Evolutionary conservation across 2,329 filamentous ascomycete species (phyloP).

Genomic region (Penicillium griseofulvum): DNA sequence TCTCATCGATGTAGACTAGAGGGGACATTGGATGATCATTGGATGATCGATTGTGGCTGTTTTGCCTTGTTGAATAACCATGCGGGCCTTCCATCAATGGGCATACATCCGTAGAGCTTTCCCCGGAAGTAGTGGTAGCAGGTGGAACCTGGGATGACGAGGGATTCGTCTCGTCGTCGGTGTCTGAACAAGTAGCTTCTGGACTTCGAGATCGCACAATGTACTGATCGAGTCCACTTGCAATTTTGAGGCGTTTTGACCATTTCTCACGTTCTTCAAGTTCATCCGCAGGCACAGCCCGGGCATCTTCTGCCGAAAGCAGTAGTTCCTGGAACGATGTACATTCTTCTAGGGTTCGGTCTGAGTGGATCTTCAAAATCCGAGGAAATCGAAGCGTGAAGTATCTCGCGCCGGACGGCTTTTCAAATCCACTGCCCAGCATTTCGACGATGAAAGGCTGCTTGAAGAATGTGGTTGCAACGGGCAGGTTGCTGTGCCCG

Average conservation of each 20-base stretch:
- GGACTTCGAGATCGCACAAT: slow-evolving; percentile 26
- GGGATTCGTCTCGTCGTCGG: slow-evolving; percentile 1
- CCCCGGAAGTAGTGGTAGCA: not conserved
- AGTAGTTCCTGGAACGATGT: slow-evolving; percentile 70
- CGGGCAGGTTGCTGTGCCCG: slow-evolving; percentile 36
- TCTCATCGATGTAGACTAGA: slow-evolving; percentile 23
- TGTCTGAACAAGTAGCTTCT: slow-evolving; percentile 20
- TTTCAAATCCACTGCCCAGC: slow-evolving; percentile 76
- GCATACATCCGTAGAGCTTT: not conserved
- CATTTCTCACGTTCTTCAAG: slow-evolving; percentile 62
- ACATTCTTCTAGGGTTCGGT: slow-evolving; percentile 67
- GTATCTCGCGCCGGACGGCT: slow-evolving; percentile 64
- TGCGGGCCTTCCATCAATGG: not conserved
- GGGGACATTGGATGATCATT: slow-evolving; percentile 1
- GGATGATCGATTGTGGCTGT: not conserved
- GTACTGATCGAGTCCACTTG: slow-evolving; percentile 41
- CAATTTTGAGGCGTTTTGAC: slow-evolving; percentile 59
- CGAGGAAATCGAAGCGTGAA: slow-evolving; percentile 75
- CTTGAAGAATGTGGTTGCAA: slow-evolving; percentile 56
- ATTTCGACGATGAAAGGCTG: slow-evolving; percentile 76
- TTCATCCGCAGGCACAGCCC: slow-evolving; percentile 49
- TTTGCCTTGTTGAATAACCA: not conserved
- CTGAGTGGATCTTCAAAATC: slow-evolving; percentile 73
- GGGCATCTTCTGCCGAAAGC: slow-evolving; percentile 59
- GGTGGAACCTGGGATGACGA: not conserved